phyloP scores from a whole-genome alignment of 768 basidiomycete genomes.

The Mrakia blollopis region DNA sequence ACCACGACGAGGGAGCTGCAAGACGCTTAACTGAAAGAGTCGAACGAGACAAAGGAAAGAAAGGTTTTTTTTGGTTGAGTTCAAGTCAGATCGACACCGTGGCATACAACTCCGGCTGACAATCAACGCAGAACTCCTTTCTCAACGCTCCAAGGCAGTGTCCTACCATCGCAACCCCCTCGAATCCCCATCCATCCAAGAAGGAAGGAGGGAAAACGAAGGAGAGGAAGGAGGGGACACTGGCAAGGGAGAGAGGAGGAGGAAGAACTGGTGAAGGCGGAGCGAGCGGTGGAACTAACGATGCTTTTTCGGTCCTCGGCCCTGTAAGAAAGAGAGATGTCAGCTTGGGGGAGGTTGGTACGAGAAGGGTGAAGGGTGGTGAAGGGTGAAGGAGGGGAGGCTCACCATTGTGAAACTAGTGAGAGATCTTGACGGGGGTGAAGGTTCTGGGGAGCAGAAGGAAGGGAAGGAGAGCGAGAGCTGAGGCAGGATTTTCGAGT shows the following conservation, averaged over 20 bases:
- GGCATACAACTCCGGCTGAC: slow-evolving; percentile 13
- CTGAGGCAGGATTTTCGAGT: no score
- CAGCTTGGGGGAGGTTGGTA: background rate
- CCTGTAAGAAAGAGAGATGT: slow-evolving; percentile 51
- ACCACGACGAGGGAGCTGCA: slow-evolving; percentile 96
- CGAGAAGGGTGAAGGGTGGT: background rate
- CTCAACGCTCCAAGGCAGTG: no score
- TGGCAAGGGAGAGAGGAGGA: background rate
- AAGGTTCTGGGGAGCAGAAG: background rate
- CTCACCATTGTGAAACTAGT: background rate
- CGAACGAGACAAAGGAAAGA: background rate
- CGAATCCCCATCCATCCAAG: no score
- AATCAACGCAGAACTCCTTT: background rate
- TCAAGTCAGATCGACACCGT: slow-evolving; percentile 9
- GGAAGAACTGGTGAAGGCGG: slow-evolving; percentile 9
- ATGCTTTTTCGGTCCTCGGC: slow-evolving; percentile 95
- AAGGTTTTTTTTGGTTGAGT: background rate
- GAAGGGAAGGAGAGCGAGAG: no score
- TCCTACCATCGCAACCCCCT: background rate
- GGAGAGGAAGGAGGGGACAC: background rate
- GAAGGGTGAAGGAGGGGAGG: background rate
- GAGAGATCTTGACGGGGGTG: no score
- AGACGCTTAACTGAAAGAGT: slow-evolving; percentile 72
- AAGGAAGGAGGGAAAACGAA: background rate
- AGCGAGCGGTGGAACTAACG: slow-evolving; percentile 36